Conservation (phyloP, 2,329 filamentous ascomycete species). For the Cladosporium sp. region DNA sequence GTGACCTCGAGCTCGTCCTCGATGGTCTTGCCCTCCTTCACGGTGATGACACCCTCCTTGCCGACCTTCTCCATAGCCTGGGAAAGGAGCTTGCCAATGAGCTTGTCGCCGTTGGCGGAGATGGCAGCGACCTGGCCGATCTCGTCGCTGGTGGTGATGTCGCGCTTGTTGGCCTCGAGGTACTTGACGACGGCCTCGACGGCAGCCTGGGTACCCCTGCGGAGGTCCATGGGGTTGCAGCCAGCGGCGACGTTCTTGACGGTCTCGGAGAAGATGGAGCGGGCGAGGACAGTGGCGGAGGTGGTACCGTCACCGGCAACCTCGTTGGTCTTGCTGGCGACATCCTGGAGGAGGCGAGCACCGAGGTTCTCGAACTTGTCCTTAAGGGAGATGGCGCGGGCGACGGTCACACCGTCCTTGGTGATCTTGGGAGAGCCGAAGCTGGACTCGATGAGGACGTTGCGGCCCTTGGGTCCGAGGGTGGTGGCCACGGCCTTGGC, state of each 20-base stretch:
- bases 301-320: slow-evolving; percentile 98
- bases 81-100: slow-evolving; percentile 93
- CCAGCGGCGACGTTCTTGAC: slow-evolving; percentile 99
- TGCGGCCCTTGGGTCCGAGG: slow-evolving; percentile 94
- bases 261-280: slow-evolving; percentile 98
- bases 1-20: slow-evolving; percentile 97
- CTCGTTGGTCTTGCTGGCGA: slow-evolving; percentile 99
- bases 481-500: slow-evolving; percentile 95
- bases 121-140: slow-evolving; percentile 98
- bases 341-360: slow-evolving; percentile 92
- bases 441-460: slow-evolving; percentile 96
- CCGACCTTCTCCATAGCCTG: slow-evolving; percentile 99
- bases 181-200: slow-evolving; percentile 93
- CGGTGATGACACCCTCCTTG: slow-evolving; percentile 99
- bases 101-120: slow-evolving; percentile 91
- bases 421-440: slow-evolving; percentile 99
- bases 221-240: slow-evolving; percentile 99
- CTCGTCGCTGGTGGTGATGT: slow-evolving; percentile 96
- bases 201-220: slow-evolving; percentile 92
- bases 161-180: slow-evolving; percentile 91
- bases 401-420: slow-evolving; percentile 62
- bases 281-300: slow-evolving; percentile 92
- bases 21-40: slow-evolving; percentile 99
- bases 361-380: slow-evolving; percentile 99
- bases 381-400: slow-evolving; percentile 82